These are phyloP conservation scores for Aspergillus saccharolyticus DNA, from an alignment of 495 filamentous ascomycete genomes.

Conservation along the genomic window DNA sequence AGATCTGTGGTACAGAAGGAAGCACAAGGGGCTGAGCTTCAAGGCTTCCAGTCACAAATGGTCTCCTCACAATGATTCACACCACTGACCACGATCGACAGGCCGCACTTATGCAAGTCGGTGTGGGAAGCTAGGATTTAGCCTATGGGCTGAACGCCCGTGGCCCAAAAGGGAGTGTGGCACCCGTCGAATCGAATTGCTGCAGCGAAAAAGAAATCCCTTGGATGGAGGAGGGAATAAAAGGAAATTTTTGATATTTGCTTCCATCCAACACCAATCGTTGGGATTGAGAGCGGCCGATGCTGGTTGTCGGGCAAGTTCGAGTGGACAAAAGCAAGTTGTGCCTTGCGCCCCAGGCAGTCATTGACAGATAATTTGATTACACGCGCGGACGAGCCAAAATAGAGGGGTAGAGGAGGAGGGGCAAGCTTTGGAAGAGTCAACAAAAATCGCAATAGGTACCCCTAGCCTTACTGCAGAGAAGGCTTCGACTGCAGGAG, in stretches of 20 bases:
- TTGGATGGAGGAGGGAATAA: neutral
- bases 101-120: slow-evolving; percentile 38
- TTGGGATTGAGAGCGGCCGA: neutral
- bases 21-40: slow-evolving; percentile 12
- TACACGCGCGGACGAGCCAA: neutral
- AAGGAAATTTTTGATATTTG: neutral
- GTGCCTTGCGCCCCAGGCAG: slow-evolving; percentile 10
- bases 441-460: neutral
- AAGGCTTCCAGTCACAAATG: slow-evolving; percentile 12
- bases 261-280: neutral
- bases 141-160: slow-evolving; percentile 30
- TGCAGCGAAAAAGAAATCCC: slow-evolving; percentile 1
- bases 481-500: slow-evolving; percentile 6
- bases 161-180: slow-evolving; percentile 22
- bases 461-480: slow-evolving; percentile 6
- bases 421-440: neutral
- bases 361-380: slow-evolving; percentile 4
- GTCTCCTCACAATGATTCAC: slow-evolving; percentile 9
- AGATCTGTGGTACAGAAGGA: slow-evolving; percentile 16
- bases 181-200: slow-evolving; percentile 9
- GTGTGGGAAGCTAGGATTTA: slow-evolving; percentile 22
- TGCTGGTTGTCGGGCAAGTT: slow-evolving; percentile 5
- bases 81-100: slow-evolving; percentile 30
- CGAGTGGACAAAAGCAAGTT: slow-evolving; percentile 10
- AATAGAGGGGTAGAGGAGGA: neutral